Percentiles rank a stretch among this genome's conserved stretches.
Evolutionary conservation across 495 filamentous ascomycete species (phyloP).

Genomic region (Cudoniella acicularis): DNA sequence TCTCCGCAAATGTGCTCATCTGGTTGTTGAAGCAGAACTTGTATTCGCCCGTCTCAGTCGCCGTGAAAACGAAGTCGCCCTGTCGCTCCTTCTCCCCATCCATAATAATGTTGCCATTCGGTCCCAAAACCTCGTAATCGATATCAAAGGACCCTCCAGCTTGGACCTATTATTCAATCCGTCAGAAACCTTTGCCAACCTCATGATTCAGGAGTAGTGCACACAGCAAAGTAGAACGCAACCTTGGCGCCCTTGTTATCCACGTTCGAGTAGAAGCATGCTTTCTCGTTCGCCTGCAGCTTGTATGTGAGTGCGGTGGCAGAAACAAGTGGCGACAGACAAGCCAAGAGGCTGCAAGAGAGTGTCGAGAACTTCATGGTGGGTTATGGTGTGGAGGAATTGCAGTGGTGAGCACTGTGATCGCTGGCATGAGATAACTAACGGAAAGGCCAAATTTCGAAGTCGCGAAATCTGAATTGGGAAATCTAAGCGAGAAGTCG

Average conservation of each 20-base stretch:
- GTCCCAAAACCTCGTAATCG: conserved; percentile 84
- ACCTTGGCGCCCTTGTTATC: conserved; percentile 78
- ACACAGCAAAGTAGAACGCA: conserved; percentile 97
- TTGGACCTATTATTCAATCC: conserved; percentile 68
- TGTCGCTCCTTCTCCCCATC: conserved; percentile 91
- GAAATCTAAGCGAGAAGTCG: neutral
- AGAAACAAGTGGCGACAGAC: conserved; percentile 52
- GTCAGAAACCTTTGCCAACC: neutral
- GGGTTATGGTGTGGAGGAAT: conserved; percentile 6
- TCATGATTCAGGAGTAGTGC: conserved; percentile 29
- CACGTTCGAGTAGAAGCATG: conserved; percentile 86
- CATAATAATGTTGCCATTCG: conserved; percentile 75
- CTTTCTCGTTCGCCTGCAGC: conserved; percentile 82
- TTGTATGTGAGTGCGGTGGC: conserved; percentile 95
- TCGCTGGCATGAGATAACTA: no score
- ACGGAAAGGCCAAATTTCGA: neutral
- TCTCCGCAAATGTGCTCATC: conserved; percentile 97
- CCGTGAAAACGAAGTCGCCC: conserved; percentile 98
- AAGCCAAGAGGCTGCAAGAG: conserved; percentile 60
- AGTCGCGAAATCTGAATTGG: neutral
- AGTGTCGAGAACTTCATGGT: conserved; percentile 49
- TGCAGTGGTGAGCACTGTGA: neutral
- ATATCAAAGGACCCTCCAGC: conserved; percentile 94
- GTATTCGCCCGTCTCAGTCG: conserved; percentile 89
- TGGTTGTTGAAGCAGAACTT: conserved; percentile 98